phyloP scores from a whole-genome alignment of 805 yeast genomes.

The Lachancea sp. region DNA sequence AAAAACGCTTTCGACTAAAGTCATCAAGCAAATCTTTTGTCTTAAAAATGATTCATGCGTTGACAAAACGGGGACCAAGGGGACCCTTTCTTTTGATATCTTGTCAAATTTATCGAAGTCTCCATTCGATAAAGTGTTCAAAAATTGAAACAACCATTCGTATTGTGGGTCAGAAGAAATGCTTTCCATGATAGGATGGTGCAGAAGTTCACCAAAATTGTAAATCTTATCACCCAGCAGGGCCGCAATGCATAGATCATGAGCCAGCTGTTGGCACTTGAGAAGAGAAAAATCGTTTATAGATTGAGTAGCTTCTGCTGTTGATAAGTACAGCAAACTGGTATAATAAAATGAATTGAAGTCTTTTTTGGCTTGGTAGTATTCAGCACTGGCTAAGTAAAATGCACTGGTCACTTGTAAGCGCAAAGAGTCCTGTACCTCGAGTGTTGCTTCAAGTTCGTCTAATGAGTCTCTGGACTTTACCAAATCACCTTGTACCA shows the following conservation, averaged over 20 bases:
- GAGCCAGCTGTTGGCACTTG: constrained; percentile 48
- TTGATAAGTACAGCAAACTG: constrained; percentile 74
- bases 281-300: constrained; percentile 11
- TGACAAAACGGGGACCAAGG: constrained; percentile 50
- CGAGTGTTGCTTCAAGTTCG: constrained; percentile 50
- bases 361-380: constrained; percentile 67
- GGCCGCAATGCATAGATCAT: constrained; percentile 80
- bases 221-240: constrained; percentile 85
- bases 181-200: constrained; percentile 71
- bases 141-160: constrained; percentile 66
- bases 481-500: constrained; percentile 47
- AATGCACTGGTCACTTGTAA: constrained; percentile 72
- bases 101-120: constrained; percentile 60
- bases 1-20: constrained; percentile 82
- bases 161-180: constrained; percentile 43
- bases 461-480: constrained; percentile 68
- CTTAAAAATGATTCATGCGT: constrained; percentile 60
- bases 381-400: constrained; percentile 73
- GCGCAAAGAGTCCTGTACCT: constrained; percentile 49
- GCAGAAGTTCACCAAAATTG: constrained; percentile 90
- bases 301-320: constrained; percentile 43
- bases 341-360: constrained; percentile 77
- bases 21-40: constrained; percentile 89
- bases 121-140: constrained; percentile 71
- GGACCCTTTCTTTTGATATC: constrained; percentile 37